Evolutionary conservation across 768 basidiomycete genomes (phyloP), one percentile per base, ranked within the genome.

Genomic region (Mycena rebaudengoi): DNA sequence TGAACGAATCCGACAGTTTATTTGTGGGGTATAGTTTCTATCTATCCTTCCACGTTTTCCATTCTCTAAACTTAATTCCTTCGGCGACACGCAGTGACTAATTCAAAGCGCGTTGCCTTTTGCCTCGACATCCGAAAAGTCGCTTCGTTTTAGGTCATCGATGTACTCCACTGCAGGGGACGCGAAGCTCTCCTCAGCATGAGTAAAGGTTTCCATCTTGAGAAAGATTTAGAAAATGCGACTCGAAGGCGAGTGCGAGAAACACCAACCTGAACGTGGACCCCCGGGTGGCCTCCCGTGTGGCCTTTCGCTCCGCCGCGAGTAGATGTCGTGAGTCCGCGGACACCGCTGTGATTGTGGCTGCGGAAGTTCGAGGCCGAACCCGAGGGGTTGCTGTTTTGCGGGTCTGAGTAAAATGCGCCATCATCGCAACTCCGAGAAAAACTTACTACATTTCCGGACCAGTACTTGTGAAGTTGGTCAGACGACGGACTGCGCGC

Each of bases 401-500:
- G 59, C 4, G 26, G 30, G 21, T 43, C 35, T 55, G 58, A 21
- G 20, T 7, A 41, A 21, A 29, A 8, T 35, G 50, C 21, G 3
- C 18, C n/a, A 25, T 29, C 4, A 54, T 26, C 30, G n/a, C 14
- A 12, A 25, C 14, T 28, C 53, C 33, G 25, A 61, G 37, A 64
- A 35, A 37, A 12, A 73, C 82, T 59, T 71, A 85, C 82, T 78
- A 86, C 35, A 85, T 69, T 65, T 86, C 86, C 8, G 83, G 73
- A 7, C 74, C 78, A 29, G 52, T 69, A 45, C 74, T 74, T 0
- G 73, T 77, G 71, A 85, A 89, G 62, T 84, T 87, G 32, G 85
- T 82, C 10, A 89, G 77, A 20, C 87, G 81, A 49, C 88, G 84
- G 20, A 89, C 88, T 11, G 84, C 85, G 29, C 88, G 85, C 58